Evolutionary conservation across 179 eudicot genomes (phyloP).

Genomic region (Silene coronaria): DNA sequence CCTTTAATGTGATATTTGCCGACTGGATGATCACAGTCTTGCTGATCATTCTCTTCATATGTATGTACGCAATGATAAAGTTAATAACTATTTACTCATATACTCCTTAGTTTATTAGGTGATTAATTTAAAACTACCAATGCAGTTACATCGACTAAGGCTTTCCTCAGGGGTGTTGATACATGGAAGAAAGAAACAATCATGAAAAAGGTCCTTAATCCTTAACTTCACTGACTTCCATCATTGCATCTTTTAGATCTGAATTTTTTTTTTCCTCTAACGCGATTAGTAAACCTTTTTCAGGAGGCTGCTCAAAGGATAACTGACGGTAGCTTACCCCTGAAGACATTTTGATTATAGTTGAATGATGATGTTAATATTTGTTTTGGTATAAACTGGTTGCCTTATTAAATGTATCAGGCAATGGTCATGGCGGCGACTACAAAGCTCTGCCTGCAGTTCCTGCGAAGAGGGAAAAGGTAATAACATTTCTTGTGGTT

Average conservation of each 20-base stretch:
- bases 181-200: conserved; percentile 74
- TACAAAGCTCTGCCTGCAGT: conserved; percentile 34
- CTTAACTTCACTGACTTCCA: conserved; percentile 6
- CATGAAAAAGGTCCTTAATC: conserved; percentile 46
- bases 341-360: neutral
- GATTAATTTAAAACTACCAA: neutral
- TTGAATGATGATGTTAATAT: neutral
- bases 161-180: conserved; percentile 61
- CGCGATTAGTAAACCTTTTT: conserved; percentile 14
- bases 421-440: conserved; percentile 24
- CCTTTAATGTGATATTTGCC: conserved; percentile 69
- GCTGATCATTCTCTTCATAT: conserved; percentile 59
- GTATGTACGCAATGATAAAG: conserved; percentile 27
- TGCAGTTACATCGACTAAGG: conserved; percentile 62
- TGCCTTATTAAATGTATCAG: neutral
- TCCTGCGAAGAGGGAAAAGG: conserved; percentile 27
- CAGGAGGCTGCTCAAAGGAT: conserved; percentile 63
- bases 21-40: conserved; percentile 89
- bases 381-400: neutral
- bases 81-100: too few relatives aligned
- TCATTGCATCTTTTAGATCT: neutral
- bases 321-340: conserved; percentile 33
- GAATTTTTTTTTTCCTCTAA: neutral
- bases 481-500: too few relatives aligned
- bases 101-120: too few relatives aligned